phyloP scores from a whole-genome alignment of 305 asterid genomes.

The Fraxinus paxiana region DNA sequence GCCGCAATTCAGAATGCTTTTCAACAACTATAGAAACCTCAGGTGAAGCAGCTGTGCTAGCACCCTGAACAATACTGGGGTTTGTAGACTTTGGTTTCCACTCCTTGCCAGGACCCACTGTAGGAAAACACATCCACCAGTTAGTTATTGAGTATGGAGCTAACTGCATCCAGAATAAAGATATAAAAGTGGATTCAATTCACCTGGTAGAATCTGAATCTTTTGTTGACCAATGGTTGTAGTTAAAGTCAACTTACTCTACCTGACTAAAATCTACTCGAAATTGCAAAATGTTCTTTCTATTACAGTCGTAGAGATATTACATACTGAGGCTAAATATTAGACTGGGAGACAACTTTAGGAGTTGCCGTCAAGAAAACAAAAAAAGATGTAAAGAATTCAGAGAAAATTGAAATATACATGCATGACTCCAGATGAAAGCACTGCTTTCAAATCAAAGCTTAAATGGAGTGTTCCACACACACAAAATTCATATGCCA shows the following conservation, averaged over 20 bases:
- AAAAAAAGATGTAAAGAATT: neutral
- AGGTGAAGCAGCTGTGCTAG: constrained; percentile 36
- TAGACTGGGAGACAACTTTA: constrained; percentile 11
- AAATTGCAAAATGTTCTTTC: neutral
- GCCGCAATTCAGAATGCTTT: constrained; percentile 34
- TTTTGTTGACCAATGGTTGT: neutral
- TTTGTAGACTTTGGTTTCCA: constrained; percentile 82
- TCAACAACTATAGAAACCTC: constrained; percentile 47
- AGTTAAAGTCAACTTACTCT: neutral
- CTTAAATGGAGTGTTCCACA: neutral
- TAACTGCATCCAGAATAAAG: neutral
- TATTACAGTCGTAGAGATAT: neutral
- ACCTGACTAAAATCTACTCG: constrained; percentile 6
- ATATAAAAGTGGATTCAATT: neutral
- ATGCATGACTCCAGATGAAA: neutral
- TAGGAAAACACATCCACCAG: constrained; percentile 18
- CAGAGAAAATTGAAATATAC: neutral
- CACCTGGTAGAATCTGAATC: neutral
- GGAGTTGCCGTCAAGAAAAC: neutral
- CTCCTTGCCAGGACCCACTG: constrained; percentile 69
- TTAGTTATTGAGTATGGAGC: neutral
- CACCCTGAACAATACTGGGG: constrained; percentile 41
- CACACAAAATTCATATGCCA: neutral
- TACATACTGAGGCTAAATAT: constrained; percentile 6
- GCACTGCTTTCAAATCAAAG: neutral